phyloP scores from a whole-genome alignment of 495 filamentous ascomycete genomes.

The Trichoderma reesei region DNA sequence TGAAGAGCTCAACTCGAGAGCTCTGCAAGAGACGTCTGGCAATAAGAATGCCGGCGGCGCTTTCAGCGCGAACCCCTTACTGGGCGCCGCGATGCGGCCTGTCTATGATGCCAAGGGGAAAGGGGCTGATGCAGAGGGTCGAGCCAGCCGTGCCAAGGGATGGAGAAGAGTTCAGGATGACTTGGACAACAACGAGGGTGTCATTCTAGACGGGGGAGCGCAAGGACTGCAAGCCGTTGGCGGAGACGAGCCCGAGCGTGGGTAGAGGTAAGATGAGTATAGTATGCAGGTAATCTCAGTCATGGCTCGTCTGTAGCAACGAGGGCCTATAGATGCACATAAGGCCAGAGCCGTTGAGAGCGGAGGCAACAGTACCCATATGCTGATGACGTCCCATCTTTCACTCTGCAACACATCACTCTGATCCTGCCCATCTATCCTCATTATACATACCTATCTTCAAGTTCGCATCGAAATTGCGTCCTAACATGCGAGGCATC shows the following conservation, averaged over 20 bases:
- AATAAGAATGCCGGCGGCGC: conserved; percentile 39
- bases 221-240: conserved; percentile 37
- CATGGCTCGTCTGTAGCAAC: not conserved
- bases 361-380: too few relatives aligned
- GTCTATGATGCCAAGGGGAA: conserved; percentile 52
- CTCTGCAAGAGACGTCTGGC: conserved; percentile 19
- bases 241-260: conserved; percentile 30
- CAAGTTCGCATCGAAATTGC: too few relatives aligned
- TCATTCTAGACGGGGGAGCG: conserved; percentile 78
- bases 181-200: conserved; percentile 78
- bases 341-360: too few relatives aligned
- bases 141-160: conserved; percentile 38
- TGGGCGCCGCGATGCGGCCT: conserved; percentile 71
- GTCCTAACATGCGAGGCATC: too few relatives aligned
- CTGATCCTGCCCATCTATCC: too few relatives aligned
- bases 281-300: not conserved
- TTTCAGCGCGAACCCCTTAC: conserved; percentile 76
- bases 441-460: too few relatives aligned
- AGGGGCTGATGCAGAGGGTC: conserved; percentile 28
- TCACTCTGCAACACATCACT: too few relatives aligned
- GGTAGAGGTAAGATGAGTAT: conserved; percentile 10
- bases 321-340: too few relatives aligned
- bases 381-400: too few relatives aligned
- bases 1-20: conserved; percentile 6
- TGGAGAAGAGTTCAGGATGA: conserved; percentile 94